Conservation (phyloP, 805 yeast genomes). For the Torulaspora quercuum region DNA sequence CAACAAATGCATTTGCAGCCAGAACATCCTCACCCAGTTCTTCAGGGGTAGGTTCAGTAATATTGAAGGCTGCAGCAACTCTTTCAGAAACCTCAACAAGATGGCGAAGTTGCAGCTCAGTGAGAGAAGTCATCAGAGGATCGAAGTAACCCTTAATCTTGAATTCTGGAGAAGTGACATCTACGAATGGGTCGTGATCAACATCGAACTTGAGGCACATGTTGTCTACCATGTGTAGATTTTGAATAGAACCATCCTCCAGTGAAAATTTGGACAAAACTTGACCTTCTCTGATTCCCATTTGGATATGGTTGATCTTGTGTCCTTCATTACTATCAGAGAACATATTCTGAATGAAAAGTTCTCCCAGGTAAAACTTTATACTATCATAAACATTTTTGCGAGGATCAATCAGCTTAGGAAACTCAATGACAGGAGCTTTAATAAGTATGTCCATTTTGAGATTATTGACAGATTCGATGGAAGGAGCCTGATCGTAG, state of each 20-base stretch:
- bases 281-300: slow-evolving; percentile 71
- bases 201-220: slow-evolving; percentile 61
- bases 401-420: slow-evolving; percentile 48
- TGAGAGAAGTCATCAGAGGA: slow-evolving; percentile 52
- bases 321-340: slow-evolving; percentile 26
- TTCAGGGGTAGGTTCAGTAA: slow-evolving; percentile 44
- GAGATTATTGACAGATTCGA: slow-evolving; percentile 51
- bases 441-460: slow-evolving; percentile 67
- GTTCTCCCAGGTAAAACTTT: slow-evolving; percentile 76
- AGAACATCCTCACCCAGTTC: slow-evolving; percentile 63
- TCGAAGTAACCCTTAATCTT: slow-evolving; percentile 55
- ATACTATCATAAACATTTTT: slow-evolving; percentile 53
- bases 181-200: slow-evolving; percentile 46
- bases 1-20: slow-evolving; percentile 53
- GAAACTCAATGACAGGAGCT: slow-evolving; percentile 84
- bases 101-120: slow-evolving; percentile 68
- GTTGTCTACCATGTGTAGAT: slow-evolving; percentile 60
- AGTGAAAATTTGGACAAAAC: slow-evolving; percentile 61
- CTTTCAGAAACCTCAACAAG: slow-evolving; percentile 53
- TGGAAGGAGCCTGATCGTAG: slow-evolving; percentile 68
- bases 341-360: slow-evolving; percentile 65
- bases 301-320: slow-evolving; percentile 52
- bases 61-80: slow-evolving; percentile 52
- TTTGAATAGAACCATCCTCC: slow-evolving; percentile 45
- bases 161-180: slow-evolving; percentile 45